Conservation (phyloP, 345 rosid genomes). For the Excoecaria agallocha region DNA sequence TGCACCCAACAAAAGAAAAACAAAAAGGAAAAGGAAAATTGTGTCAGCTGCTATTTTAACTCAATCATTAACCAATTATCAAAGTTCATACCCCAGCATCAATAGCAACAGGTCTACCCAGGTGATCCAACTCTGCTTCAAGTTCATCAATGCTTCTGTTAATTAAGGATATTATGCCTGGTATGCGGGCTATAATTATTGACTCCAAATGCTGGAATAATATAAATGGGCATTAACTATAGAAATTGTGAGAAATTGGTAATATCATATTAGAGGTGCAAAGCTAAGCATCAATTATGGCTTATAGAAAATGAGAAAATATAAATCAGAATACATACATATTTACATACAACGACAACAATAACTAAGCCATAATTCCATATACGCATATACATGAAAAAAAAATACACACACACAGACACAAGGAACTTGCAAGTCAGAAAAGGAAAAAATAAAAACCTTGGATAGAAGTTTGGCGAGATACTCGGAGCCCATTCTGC, state of each 20-base stretch:
- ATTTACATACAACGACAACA: no score
- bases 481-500: conserved; percentile 35
- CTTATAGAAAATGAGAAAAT: neutral
- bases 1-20: neutral
- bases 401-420: neutral
- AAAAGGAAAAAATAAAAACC: conserved; percentile 1
- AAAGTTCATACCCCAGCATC: conserved; percentile 32
- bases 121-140: conserved; percentile 30
- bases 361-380: no score
- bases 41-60: neutral
- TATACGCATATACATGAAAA: no score
- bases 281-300: neutral
- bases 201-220: conserved; percentile 31
- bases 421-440: neutral
- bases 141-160: conserved; percentile 33
- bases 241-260: neutral
- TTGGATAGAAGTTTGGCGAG: conserved; percentile 34
- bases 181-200: conserved; percentile 31
- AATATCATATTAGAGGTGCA: neutral
- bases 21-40: neutral
- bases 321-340: neutral
- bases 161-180: conserved; percentile 29
- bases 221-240: neutral
- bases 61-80: neutral
- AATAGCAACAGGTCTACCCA: conserved; percentile 33